Base-by-base conservation (phyloP, 257 asterid genomes). In the Prunella vulgaris region DNA sequence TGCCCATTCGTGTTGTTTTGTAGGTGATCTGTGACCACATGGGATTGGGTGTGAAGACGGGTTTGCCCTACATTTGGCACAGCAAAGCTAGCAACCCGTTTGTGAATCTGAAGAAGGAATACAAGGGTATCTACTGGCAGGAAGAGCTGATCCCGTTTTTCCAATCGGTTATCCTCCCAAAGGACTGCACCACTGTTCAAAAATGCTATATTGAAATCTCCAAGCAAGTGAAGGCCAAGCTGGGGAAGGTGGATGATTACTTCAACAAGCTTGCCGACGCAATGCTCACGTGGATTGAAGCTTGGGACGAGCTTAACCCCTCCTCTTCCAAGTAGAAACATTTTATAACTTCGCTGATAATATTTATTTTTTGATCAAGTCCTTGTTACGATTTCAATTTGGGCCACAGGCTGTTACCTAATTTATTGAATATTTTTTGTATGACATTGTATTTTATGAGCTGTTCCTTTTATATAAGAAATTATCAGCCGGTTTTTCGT, bases 121-220 rank as follows among this genome's bases (percentile, higher is more conserved):
- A 82, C 82, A 82, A 82, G 72, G 86, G 86, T n/a, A 79, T 82
- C 59, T 82, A 79, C 76, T 82, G 84, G 86, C 86, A 82, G 38
- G 86, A 82, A 49, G 86, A 82, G 52, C 71, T 82, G n/a, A 82
- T 82, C 74, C 86, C 86, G 0, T 82, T 82, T 66, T 82, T 82
- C 82, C 86, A 82, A 30, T 69, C 86, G 0, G 72, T 77, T 3
- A 10, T 37, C 64, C 78, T 82, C 48, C 74, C 84, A 0, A 82
- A 79, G 60, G 86, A 82, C 21, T 76, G 84, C 80, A 76, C 78
- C 53, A 79, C 86, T 12, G 84, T 82, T 38, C 84, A 76, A 1
- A 79, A 79, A 68, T 82, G 86, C 82, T 82, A 82, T 42, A 21
- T 82, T 12, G 84, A 82, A 71, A 74, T 82, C 66, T 70, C 86